Conservation (phyloP, 768 basidiomycete species). For the Lactifluus volemus region DNA sequence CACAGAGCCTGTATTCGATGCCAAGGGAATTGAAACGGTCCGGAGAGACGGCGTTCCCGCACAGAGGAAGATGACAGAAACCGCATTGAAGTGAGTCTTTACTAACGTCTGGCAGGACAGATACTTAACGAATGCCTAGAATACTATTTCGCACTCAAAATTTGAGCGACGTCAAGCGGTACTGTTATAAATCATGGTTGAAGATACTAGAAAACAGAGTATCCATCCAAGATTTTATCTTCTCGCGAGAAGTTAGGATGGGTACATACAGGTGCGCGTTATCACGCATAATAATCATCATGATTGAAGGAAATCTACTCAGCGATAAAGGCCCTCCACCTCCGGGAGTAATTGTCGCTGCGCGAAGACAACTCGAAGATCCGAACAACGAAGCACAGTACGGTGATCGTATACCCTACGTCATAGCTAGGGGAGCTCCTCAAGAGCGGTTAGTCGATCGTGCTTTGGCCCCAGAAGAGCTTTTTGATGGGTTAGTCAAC, state of each 20-base stretch:
- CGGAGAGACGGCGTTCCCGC: constrained; percentile 87
- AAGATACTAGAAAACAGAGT: constrained; percentile 74
- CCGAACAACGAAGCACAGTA: constrained; percentile 82
- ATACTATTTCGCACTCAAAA: constrained; percentile 87
- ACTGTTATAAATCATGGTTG: constrained; percentile 77
- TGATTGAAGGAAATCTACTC: background rate
- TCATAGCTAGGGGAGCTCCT: constrained; percentile 62
- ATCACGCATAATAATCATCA: background rate
- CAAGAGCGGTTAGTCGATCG: constrained; percentile 63
- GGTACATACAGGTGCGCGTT: constrained; percentile 77
- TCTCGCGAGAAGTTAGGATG: constrained; percentile 88
- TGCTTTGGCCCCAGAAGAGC: constrained; percentile 63
- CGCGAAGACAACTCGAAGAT: constrained; percentile 62
- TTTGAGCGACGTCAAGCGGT: constrained; percentile 81
- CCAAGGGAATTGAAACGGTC: constrained; percentile 97
- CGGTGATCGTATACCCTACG: constrained; percentile 88
- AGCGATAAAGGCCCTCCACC: constrained; percentile 83
- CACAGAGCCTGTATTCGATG: constrained; percentile 74
- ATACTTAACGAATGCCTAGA: constrained; percentile 33
- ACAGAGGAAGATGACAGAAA: constrained; percentile 89
- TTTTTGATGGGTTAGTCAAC: constrained; percentile 48
- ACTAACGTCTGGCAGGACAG: background rate
- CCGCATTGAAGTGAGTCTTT: constrained; percentile 64
- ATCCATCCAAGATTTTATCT: constrained; percentile 88
- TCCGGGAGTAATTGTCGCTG: constrained; percentile 86